Percentiles rank a stretch among this genome's conserved stretches.
Evolutionary conservation across 169 alveolate genomes (phyloP).

Genomic region (Plasmodium adleri): DNA sequence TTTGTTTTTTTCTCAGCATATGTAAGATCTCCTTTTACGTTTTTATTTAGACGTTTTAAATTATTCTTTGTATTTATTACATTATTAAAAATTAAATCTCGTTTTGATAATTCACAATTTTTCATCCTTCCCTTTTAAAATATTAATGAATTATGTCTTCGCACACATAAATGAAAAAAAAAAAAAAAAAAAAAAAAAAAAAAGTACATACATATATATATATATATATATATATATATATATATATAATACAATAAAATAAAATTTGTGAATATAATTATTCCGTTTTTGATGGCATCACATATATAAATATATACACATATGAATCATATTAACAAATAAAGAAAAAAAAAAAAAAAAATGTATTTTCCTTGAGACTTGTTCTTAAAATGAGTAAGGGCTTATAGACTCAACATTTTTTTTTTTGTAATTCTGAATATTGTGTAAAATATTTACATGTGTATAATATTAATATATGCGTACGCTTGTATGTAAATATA

Average conservation of each 20-base stretch:
- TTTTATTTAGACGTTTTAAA: constrained; percentile 15
- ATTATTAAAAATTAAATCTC: constrained; percentile 10
- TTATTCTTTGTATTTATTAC: constrained; percentile 17
- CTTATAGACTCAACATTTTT: too few relatives aligned
- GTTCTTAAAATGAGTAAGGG: too few relatives aligned
- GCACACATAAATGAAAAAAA: not conserved
- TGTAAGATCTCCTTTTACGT: not conserved
- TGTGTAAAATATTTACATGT: too few relatives aligned
- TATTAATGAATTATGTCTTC: not conserved
- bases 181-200: not conserved
- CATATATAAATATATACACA: too few relatives aligned
- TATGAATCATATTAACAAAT: too few relatives aligned
- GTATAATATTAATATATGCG: too few relatives aligned
- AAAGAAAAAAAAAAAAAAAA: too few relatives aligned
- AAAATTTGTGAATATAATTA: too few relatives aligned
- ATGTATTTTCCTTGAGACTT: too few relatives aligned
- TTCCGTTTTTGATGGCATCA: too few relatives aligned
- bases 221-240: not conserved
- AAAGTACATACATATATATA: not conserved
- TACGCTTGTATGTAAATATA: too few relatives aligned
- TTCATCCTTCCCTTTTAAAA: constrained; percentile 22
- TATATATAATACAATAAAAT: not conserved
- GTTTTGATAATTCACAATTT: constrained; percentile 10
- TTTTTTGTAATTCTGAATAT: too few relatives aligned
- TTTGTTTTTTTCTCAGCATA: constrained; percentile 2